Evolutionary conservation across 495 filamentous ascomycete genomes (phyloP).

Genomic region (Daldinia childiae): DNA sequence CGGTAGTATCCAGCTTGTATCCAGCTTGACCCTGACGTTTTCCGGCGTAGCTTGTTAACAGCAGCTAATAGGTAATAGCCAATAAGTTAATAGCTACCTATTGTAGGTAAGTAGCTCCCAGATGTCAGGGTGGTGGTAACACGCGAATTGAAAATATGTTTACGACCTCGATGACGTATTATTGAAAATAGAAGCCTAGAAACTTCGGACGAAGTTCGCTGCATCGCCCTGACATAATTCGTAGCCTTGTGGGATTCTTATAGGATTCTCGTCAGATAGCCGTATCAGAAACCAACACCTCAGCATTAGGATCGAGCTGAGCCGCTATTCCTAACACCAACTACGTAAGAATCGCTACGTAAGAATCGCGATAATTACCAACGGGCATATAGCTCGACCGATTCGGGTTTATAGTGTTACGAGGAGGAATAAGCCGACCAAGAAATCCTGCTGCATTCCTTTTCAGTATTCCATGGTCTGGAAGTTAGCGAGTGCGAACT

Average conservation of each 20-base stretch:
- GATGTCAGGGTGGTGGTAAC: background rate
- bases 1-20: conserved; percentile 22
- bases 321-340: conserved; percentile 7
- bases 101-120: background rate
- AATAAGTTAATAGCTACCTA: background rate
- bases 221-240: background rate
- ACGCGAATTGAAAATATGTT: background rate
- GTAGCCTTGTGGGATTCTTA: conserved; percentile 18
- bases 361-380: background rate
- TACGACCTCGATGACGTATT: conserved; percentile 28
- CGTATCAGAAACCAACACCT: background rate
- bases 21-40: conserved; percentile 10
- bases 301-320: background rate
- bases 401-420: background rate
- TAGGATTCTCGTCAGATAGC: conserved; percentile 18
- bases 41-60: conserved; percentile 2
- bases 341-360: conserved; percentile 13
- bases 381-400: background rate
- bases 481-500: conserved; percentile 8
- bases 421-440: conserved; percentile 17
- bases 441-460: conserved; percentile 38
- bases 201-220: conserved; percentile 12
- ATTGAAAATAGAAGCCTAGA: background rate
- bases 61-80: too few relatives aligned
- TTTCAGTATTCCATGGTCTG: conserved; percentile 8